Evolutionary conservation across 352 stramenopile genomes (phyloP).

Genomic region (Blastocystis sp.): DNA sequence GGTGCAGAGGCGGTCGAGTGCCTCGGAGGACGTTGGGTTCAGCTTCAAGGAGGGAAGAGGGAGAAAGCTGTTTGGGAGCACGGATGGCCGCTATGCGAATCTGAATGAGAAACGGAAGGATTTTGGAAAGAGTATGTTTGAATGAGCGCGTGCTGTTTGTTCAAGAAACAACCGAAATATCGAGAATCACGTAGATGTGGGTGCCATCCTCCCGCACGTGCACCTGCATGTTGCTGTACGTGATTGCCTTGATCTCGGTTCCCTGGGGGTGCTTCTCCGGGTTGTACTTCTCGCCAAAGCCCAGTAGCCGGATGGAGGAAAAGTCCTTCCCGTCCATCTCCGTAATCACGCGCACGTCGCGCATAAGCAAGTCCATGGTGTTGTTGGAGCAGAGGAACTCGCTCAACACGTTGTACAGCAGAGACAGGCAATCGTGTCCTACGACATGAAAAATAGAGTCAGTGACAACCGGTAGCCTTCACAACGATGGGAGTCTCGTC

Average conservation of each 20-base stretch:
- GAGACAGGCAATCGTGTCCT: conserved; percentile 76
- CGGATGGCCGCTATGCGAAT: not conserved
- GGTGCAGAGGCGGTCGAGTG: not conserved
- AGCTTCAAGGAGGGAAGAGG: conserved; percentile 8
- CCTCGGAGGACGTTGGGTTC: conserved; percentile 2
- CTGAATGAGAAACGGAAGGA: conserved; percentile 51
- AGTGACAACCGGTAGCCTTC: conserved; percentile 56
- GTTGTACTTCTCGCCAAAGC: conserved; percentile 77
- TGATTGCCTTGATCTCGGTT: conserved; percentile 81
- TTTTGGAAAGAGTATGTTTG: conserved; percentile 47
- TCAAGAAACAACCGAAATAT: conserved; percentile 72
- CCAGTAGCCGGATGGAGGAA: conserved; percentile 35
- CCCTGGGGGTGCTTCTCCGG: conserved; percentile 77
- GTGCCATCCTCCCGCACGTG: conserved; percentile 68
- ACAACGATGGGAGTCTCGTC: conserved; percentile 50
- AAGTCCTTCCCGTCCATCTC: conserved; percentile 72
- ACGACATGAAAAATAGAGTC: not conserved
- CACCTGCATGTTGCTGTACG: conserved; percentile 81
- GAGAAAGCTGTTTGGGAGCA: conserved; percentile 36
- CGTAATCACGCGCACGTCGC: conserved; percentile 54
- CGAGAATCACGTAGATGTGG: conserved; percentile 75
- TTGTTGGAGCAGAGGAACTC: conserved; percentile 79
- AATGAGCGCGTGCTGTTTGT: conserved; percentile 30
- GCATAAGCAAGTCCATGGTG: conserved; percentile 67
- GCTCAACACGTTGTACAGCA: conserved; percentile 79